A percentile compares a stretch with the other conserved stretches of the same genome.
Evolutionary conservation across 495 filamentous ascomycete genomes (phyloP).

Genomic region (Penicillium daleae): DNA sequence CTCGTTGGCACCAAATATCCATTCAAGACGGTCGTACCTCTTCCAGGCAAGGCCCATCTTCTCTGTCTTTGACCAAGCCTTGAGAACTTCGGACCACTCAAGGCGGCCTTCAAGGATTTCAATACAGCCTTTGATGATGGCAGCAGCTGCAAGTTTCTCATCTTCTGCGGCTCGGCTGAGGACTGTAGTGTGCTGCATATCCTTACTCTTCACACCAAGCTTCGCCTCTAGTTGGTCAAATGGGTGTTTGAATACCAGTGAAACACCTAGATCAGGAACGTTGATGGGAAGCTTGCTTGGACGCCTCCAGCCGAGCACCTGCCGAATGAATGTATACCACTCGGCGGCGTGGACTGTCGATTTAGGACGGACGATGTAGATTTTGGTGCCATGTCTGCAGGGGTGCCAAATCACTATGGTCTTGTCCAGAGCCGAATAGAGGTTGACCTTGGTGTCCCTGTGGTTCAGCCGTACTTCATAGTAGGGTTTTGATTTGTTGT

Average conservation of each 20-base stretch:
- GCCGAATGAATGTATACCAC: constrained; percentile 75
- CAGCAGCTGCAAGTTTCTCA: constrained; percentile 56
- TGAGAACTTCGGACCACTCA: constrained; percentile 67
- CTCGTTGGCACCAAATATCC: constrained; percentile 72
- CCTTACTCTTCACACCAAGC: constrained; percentile 41
- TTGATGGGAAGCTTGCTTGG: constrained; percentile 64
- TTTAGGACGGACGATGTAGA: constrained; percentile 69
- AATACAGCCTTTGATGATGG: constrained; percentile 62
- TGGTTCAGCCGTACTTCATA: constrained; percentile 61
- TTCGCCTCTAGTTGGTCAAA: constrained; percentile 59
- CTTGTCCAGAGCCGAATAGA: constrained; percentile 75
- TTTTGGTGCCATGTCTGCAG: constrained; percentile 58
- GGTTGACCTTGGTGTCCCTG: constrained; percentile 61
- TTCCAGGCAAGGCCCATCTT: constrained; percentile 77
- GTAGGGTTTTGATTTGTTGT: constrained; percentile 50
- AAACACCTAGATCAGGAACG: constrained; percentile 70
- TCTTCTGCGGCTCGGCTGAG: constrained; percentile 51
- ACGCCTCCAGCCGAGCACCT: constrained; percentile 62
- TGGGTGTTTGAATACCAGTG: constrained; percentile 63
- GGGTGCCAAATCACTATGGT: constrained; percentile 70
- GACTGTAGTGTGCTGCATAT: constrained; percentile 44
- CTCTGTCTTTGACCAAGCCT: constrained; percentile 61
- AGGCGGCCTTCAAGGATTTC: constrained; percentile 59
- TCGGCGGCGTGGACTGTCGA: constrained; percentile 69
- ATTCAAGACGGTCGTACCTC: constrained; percentile 75